Conservation (phyloP, 306 rosid species). For the Lotus japonicus region DNA sequence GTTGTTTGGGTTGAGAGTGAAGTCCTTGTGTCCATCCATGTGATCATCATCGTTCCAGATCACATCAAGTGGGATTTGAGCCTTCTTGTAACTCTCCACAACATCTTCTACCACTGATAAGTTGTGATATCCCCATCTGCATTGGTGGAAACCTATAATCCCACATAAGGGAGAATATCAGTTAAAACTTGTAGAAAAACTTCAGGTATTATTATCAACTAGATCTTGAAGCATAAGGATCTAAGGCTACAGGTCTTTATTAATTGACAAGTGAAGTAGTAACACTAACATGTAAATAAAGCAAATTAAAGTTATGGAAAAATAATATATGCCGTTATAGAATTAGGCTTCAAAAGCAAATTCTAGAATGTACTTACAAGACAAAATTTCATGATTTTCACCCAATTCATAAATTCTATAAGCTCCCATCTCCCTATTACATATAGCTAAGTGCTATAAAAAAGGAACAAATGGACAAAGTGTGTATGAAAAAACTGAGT, state of each 20-base stretch:
- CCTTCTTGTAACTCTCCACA: constrained; percentile 69
- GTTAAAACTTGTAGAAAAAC: not conserved
- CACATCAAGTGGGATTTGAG: constrained; percentile 86
- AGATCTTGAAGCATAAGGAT: too few relatives aligned
- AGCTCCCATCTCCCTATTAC: not conserved
- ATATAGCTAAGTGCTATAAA: too few relatives aligned
- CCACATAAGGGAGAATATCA: constrained; percentile 14
- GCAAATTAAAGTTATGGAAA: not conserved
- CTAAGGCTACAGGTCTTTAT: too few relatives aligned
- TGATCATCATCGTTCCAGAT: constrained; percentile 94
- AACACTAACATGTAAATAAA: too few relatives aligned
- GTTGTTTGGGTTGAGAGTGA: constrained; percentile 59
- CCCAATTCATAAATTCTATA: not conserved
- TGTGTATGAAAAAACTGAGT: too few relatives aligned
- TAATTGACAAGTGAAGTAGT: too few relatives aligned
- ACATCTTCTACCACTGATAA: constrained; percentile 85
- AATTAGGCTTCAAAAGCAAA: too few relatives aligned
- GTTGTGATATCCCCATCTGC: constrained; percentile 98
- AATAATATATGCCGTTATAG: not conserved
- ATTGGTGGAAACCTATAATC: constrained; percentile 78
- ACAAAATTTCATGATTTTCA: not conserved
- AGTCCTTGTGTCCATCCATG: constrained; percentile 85
- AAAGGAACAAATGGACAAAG: too few relatives aligned
- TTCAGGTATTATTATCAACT: too few relatives aligned
- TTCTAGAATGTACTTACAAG: not conserved